phyloP scores from a whole-genome alignment of 495 filamentous ascomycete species.

The Ascodesmis nigricans region DNA sequence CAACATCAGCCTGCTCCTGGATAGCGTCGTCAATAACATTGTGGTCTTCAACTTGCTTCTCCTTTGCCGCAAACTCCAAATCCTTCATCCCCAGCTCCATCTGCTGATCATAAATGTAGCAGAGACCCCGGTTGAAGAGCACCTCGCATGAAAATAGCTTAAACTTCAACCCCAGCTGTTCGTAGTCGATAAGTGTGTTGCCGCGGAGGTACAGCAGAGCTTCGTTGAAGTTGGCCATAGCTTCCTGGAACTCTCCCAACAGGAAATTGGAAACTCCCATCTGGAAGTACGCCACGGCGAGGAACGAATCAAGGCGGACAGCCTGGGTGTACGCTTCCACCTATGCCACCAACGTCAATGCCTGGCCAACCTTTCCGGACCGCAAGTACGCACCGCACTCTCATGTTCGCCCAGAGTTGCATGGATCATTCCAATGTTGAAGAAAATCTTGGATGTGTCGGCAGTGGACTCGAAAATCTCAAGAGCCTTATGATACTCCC shows the following conservation, averaged over 20 bases:
- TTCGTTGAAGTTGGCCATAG: constrained; percentile 96
- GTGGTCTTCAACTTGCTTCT: constrained; percentile 86
- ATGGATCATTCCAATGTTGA: constrained; percentile 97
- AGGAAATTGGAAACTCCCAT: constrained; percentile 97
- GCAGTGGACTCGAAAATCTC: constrained; percentile 63
- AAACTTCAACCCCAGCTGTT: constrained; percentile 87
- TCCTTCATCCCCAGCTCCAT: constrained; percentile 78
- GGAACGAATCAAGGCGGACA: constrained; percentile 71
- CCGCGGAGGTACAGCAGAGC: constrained; percentile 85
- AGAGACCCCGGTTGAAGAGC: constrained; percentile 90
- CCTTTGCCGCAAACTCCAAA: constrained; percentile 75
- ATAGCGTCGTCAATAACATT: constrained; percentile 97
- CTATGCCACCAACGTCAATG: constrained; percentile 28
- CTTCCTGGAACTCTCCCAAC: constrained; percentile 91
- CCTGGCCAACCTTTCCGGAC: too few relatives aligned
- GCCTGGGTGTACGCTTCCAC: constrained; percentile 89
- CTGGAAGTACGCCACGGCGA: constrained; percentile 96
- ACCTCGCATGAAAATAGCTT: constrained; percentile 96
- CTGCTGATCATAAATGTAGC: constrained; percentile 91
- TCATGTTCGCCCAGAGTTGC: constrained; percentile 93
- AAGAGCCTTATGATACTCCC: constrained; percentile 78
- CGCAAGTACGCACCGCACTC: constrained; percentile 76
- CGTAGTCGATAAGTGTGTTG: constrained; percentile 94
- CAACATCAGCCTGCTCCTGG: constrained; percentile 75
- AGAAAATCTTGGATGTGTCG: constrained; percentile 95